A percentile compares a stretch with the other conserved stretches of the same genome.
Conservation (phyloP, 176 grass and related monocot species). For the Oryza officinalis region DNA sequence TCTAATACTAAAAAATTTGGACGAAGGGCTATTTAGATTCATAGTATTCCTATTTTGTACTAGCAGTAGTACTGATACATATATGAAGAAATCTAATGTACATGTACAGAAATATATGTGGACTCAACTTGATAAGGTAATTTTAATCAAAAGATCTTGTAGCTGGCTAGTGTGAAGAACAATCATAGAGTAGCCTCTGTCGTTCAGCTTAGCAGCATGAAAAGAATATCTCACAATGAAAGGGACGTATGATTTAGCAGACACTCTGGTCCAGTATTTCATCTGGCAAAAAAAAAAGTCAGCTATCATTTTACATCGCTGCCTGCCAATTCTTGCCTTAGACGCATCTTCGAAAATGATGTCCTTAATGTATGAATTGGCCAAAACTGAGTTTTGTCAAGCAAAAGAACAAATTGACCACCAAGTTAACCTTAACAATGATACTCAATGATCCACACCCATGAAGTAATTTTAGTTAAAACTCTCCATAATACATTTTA, state of each 20-base stretch:
- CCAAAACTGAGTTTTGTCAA: slow-evolving; percentile 5
- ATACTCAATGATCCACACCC: not conserved
- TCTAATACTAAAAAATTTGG: too few relatives aligned
- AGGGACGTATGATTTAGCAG: not conserved
- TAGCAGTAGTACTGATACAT: too few relatives aligned
- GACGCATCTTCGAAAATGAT: slow-evolving; percentile 32
- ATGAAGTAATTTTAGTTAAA: not conserved
- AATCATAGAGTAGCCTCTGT: slow-evolving; percentile 32
- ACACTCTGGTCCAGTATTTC: not conserved
- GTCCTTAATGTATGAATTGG: not conserved
- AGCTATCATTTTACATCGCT: not conserved
- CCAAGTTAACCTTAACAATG: slow-evolving; percentile 1
- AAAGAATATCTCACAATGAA: slow-evolving; percentile 16
- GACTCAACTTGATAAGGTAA: slow-evolving; percentile 10
- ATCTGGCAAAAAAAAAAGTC: not conserved
- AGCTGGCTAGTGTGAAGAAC: slow-evolving; percentile 16
- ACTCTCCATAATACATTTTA: not conserved
- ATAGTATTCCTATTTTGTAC: too few relatives aligned
- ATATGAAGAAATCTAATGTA: not conserved
- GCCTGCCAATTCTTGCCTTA: not conserved
- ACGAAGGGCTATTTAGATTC: too few relatives aligned
- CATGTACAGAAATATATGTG: slow-evolving; percentile 14
- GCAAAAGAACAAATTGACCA: not conserved
- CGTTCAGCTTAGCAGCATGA: slow-evolving; percentile 18
- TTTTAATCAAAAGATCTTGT: slow-evolving; percentile 21